Conservation (phyloP, 2,329 filamentous ascomycete species). For the Immersiporthe knoxdaviesiana region DNA sequence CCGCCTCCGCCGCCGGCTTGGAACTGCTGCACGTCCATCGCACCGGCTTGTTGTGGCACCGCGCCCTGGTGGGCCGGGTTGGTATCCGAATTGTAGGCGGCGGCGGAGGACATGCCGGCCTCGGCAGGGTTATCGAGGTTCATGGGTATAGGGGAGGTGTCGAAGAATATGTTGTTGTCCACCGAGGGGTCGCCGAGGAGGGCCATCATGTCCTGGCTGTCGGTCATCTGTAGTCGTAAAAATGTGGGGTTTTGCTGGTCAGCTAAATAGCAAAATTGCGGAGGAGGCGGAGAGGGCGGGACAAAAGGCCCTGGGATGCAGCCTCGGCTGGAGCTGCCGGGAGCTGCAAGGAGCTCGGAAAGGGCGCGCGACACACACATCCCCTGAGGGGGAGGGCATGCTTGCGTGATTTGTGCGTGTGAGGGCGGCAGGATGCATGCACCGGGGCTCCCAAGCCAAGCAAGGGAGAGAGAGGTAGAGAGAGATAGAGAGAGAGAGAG, state of each 20-base stretch:
- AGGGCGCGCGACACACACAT: neutral
- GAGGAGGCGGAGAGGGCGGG: neutral
- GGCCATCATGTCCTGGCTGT: constrained; percentile 47
- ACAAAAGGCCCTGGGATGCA: neutral
- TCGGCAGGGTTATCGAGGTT: constrained; percentile 44
- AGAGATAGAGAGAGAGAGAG: too few species aligned
- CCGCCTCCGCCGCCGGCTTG: constrained; percentile 30
- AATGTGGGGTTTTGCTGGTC: constrained; percentile 3
- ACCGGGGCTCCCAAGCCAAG: constrained; percentile 1
- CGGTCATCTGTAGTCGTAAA: constrained; percentile 35
- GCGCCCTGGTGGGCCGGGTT: constrained; percentile 30
- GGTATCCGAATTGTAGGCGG: constrained; percentile 36
- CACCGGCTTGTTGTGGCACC: constrained; percentile 22
- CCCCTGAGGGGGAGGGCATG: neutral
- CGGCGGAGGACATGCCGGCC: constrained; percentile 32
- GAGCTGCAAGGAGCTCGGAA: neutral
- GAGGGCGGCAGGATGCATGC: constrained; percentile 8
- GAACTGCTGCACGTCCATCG: constrained; percentile 28
- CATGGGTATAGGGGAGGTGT: constrained; percentile 45
- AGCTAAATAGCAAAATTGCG: constrained; percentile 21
- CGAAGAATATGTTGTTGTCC: constrained; percentile 46
- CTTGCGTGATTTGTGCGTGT: constrained; percentile 5
- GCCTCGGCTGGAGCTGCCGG: constrained; percentile 9
- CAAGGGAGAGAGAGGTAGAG: neutral
- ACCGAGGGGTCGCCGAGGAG: constrained; percentile 37